These are phyloP conservation scores for Saururus chinensis DNA, from an alignment of 164 flowering plant species.

Conservation along the genomic window DNA sequence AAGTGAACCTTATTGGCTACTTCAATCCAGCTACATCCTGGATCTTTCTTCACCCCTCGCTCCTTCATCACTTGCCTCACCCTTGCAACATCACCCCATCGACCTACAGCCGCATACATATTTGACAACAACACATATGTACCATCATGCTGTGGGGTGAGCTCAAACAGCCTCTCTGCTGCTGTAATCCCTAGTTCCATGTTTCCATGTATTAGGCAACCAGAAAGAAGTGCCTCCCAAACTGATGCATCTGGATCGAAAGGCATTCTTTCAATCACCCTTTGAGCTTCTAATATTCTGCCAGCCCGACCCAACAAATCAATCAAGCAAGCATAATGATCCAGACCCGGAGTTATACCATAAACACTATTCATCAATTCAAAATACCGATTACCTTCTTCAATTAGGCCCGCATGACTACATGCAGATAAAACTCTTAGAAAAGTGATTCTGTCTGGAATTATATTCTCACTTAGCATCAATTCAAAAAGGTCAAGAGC, in stretches of 20 bases:
- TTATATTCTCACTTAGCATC: slow-evolving; percentile 49
- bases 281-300: slow-evolving; percentile 47
- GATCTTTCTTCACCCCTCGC: slow-evolving; percentile 72
- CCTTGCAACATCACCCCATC: slow-evolving; percentile 52
- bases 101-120: slow-evolving; percentile 46
- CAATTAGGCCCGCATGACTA: slow-evolving; percentile 64
- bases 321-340: slow-evolving; percentile 71
- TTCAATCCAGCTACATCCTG: slow-evolving; percentile 87
- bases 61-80: slow-evolving; percentile 69
- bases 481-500: slow-evolving; percentile 47
- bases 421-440: slow-evolving; percentile 76
- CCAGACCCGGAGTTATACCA: slow-evolving; percentile 57
- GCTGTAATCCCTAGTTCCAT: slow-evolving; percentile 54
- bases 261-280: slow-evolving; percentile 48
- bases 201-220: slow-evolving; percentile 59
- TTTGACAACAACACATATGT: slow-evolving; percentile 60
- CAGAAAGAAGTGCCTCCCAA: slow-evolving; percentile 78
- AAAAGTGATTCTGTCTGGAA: slow-evolving; percentile 63
- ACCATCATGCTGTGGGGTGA: slow-evolving; percentile 63
- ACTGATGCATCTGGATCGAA: slow-evolving; percentile 45
- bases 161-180: slow-evolving; percentile 57
- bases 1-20: slow-evolving; percentile 62
- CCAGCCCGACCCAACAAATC: slow-evolving; percentile 82
- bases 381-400: slow-evolving; percentile 49
- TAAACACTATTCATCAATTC: slow-evolving; percentile 37